Evolutionary conservation across 306 rosid species (phyloP), one percentile per base, ranked within the genome.

Genomic region (Dryas alaskensis): DNA sequence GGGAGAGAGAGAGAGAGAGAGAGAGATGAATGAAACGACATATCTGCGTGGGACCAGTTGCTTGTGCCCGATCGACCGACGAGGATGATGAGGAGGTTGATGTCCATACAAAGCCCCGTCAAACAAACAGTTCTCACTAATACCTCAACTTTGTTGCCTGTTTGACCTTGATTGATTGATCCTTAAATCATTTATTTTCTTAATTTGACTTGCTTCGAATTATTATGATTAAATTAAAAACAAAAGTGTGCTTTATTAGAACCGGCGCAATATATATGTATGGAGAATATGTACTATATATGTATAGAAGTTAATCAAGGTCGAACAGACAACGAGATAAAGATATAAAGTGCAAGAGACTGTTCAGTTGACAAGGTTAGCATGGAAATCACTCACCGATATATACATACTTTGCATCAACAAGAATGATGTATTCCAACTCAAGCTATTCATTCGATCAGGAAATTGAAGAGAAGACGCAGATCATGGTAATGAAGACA

Each of bases 261-360:
- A 2, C 37, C 37, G 2, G 2, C 37, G 37, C 37, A 31, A 31
- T 31, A 31, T 31, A 31, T 31, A 1, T 1, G 2, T 31, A 31
- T 31, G 0, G 22, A 22, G 22, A 22, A 31, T 31, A 31, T 31
- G 37, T 31, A 31, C 37, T 2, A 31, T 31, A 31, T 31, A 22
- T 5, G 17, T 8, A 2, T 4, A 66, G 0, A 4, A 2, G 48
- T 52, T 43, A 10, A n/a, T 73, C 68, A 63, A 72, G 86, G 86
- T 72, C 83, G 86, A 82, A 82, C 86, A 74, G 86, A 82, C 86
- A 82, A 82, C 76, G 86, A 82, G 42, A 69, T 16, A 70, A 75
- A 82, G 86, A 46, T 74, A 65, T 75, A 40, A 55, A 25, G 44
- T 10, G 77, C 44, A 63, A 75, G 79, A 64, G 6, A 75, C 74